These are phyloP conservation scores for Talaromyces funiculosus DNA, from an alignment of 2,329 filamentous ascomycete species.

Conservation along the genomic window DNA sequence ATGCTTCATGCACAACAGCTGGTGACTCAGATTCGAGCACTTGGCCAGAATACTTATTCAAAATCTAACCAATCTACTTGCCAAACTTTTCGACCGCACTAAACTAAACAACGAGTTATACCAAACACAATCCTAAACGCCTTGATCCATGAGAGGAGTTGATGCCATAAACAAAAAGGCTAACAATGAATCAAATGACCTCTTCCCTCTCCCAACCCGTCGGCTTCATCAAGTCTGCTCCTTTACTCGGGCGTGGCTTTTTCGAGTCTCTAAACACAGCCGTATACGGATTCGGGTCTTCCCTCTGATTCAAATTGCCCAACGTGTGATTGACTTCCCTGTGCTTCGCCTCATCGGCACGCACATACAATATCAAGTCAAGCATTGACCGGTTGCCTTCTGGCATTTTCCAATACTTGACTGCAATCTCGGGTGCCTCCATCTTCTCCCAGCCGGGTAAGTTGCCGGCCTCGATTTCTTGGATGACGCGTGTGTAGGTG, in stretches of 20 bases:
- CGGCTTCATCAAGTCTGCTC: conserved; percentile 58
- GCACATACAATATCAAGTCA: conserved; percentile 80
- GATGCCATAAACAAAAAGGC: neutral
- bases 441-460: conserved; percentile 77
- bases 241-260: conserved; percentile 64
- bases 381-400: conserved; percentile 75
- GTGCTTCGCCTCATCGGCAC: conserved; percentile 84
- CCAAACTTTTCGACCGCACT: neutral
- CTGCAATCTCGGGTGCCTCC: conserved; percentile 76
- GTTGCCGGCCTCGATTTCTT: conserved; percentile 78
- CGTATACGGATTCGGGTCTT: conserved; percentile 89
- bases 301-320: conserved; percentile 74
- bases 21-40: neutral
- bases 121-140: neutral
- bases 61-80: neutral
- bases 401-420: conserved; percentile 92
- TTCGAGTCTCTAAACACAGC: conserved; percentile 68
- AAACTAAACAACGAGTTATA: neutral
- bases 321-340: conserved; percentile 95
- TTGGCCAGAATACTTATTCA: neutral
- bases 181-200: conserved; percentile 50
- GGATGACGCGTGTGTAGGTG: conserved; percentile 85
- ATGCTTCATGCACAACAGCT: too few species aligned
- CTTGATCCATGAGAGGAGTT: neutral
- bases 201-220: conserved; percentile 80